Conservation (phyloP, 495 filamentous ascomycete species). For the Xylaria telfairii region DNA sequence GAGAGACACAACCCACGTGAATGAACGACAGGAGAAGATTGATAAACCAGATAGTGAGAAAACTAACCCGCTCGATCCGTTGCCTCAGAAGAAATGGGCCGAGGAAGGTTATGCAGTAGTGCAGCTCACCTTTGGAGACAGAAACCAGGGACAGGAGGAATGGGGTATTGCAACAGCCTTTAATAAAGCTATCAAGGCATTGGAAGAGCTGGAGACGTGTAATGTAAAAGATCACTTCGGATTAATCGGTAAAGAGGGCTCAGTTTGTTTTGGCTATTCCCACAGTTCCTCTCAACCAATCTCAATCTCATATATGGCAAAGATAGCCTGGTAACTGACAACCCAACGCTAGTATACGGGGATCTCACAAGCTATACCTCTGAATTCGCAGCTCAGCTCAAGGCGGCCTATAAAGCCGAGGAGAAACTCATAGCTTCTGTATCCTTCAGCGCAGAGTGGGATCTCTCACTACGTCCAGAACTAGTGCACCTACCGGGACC, state of each 20-base stretch:
- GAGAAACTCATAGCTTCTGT: slow-evolving; percentile 13
- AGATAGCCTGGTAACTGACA: not conserved
- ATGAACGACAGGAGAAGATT: not conserved
- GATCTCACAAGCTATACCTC: slow-evolving; percentile 1
- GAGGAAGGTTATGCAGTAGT: slow-evolving; percentile 64
- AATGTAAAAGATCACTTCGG: slow-evolving; percentile 27
- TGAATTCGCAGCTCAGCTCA: slow-evolving; percentile 10
- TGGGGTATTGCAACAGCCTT: slow-evolving; percentile 6
- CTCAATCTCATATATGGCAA: not conserved
- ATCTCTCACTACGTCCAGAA: not conserved
- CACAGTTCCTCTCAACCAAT: not conserved
- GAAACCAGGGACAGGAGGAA: slow-evolving; percentile 9
- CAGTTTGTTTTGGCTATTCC: not conserved
- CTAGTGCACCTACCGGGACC: slow-evolving; percentile 15
- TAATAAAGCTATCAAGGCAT: slow-evolving; percentile 12
- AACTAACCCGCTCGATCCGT: slow-evolving; percentile 46
- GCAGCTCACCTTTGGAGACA: slow-evolving; percentile 37
- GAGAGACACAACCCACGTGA: not conserved
- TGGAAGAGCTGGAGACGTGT: slow-evolving; percentile 26
- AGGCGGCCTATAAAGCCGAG: slow-evolving; percentile 24
- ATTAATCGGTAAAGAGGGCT: slow-evolving; percentile 24
- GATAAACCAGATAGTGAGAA: not conserved
- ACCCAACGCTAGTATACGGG: slow-evolving; percentile 14
- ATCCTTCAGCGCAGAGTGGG: slow-evolving; percentile 23
- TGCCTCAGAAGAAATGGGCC: slow-evolving; percentile 62